These are phyloP conservation scores for Sesbania bispinosa DNA, from an alignment of 306 rosid genomes.

Conservation along the genomic window DNA sequence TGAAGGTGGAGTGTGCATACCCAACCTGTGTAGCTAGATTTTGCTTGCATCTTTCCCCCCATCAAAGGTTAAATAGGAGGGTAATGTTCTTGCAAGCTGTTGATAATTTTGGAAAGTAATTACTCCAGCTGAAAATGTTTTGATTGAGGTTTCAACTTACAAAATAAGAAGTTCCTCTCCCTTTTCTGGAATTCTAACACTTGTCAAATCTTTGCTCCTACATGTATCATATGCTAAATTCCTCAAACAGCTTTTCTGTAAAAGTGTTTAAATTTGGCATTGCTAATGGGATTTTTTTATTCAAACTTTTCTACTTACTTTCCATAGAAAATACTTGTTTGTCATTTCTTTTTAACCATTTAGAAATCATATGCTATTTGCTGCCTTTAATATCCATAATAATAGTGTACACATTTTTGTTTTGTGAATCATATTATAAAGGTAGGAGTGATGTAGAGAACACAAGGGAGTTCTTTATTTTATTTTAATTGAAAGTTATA, in stretches of 20 bases:
- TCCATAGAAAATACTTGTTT: background rate
- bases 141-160: constrained; percentile 28
- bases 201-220: constrained; percentile 5
- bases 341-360: background rate
- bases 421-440: too few relatives aligned
- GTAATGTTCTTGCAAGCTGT: constrained; percentile 33
- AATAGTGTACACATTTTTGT: too few relatives aligned
- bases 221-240: constrained; percentile 13
- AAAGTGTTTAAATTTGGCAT: background rate
- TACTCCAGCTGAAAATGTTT: constrained; percentile 21
- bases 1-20: constrained; percentile 62
- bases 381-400: too few relatives aligned
- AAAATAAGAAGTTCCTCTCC: background rate
- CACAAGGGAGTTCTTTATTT: too few relatives aligned
- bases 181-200: constrained; percentile 21
- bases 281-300: background rate
- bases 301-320: background rate
- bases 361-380: too few relatives aligned
- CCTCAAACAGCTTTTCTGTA: background rate
- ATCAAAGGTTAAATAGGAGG: background rate
- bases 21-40: constrained; percentile 52
- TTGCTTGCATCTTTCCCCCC: background rate
- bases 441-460: too few relatives aligned
- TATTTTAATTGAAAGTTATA: too few relatives aligned
- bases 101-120: constrained; percentile 27